These are phyloP conservation scores for Coemansia sp. DNA, from an alignment of 192 early-diverging fungal genomes.

Conservation along the genomic window DNA sequence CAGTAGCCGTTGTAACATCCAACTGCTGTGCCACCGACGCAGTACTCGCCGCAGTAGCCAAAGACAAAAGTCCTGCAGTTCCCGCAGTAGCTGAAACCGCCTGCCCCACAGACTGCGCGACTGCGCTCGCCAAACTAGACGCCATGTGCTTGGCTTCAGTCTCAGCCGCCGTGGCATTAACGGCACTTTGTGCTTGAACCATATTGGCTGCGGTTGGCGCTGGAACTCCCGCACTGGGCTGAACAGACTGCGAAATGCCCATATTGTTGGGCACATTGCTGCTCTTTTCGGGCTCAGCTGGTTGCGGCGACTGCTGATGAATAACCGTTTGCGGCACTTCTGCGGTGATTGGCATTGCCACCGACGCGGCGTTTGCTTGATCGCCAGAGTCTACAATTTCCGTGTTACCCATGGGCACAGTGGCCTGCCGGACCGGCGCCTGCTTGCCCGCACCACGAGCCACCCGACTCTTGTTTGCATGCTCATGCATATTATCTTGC, in stretches of 20 bases:
- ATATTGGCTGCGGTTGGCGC: conserved; percentile 2
- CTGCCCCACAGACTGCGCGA: not conserved
- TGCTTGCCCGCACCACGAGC: conserved; percentile 23
- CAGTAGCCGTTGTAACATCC: conserved; percentile 2
- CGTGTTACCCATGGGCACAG: not conserved
- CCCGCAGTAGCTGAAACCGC: conserved; percentile 1
- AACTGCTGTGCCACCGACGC: not conserved
- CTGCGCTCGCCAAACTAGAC: not conserved
- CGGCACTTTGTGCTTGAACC: not conserved
- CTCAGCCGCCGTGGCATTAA: not conserved
- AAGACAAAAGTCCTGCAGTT: not conserved
- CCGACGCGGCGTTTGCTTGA: too few relatives aligned
- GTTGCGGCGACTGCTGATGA: not conserved
- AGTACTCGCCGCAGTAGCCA: not conserved
- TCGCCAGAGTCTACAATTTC: too few relatives aligned
- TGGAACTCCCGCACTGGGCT: not conserved
- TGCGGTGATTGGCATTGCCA: too few relatives aligned
- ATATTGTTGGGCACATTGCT: too few relatives aligned
- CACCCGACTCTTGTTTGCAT: not conserved
- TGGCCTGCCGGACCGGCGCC: conserved; percentile 1
- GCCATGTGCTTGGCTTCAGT: not conserved
- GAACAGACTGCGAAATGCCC: too few relatives aligned
- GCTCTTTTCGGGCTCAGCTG: too few relatives aligned
- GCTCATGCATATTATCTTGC: too few relatives aligned
- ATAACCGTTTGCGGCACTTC: too few relatives aligned